Base-by-base conservation (phyloP, 345 rosid genomes). In the Brassica rapa region DNA sequence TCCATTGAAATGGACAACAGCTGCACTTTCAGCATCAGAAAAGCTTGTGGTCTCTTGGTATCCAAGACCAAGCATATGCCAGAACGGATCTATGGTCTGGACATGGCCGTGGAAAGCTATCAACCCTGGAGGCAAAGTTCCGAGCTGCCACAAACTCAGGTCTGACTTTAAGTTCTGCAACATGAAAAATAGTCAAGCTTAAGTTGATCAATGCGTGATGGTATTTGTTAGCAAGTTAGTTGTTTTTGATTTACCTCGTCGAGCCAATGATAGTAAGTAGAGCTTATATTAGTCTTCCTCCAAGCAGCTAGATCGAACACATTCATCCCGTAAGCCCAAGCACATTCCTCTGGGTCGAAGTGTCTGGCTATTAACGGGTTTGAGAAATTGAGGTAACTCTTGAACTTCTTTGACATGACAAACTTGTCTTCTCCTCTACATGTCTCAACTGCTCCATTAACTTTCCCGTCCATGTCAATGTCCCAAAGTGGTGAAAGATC, bases 321-420 rank as follows among this genome's bases (percentile, higher is more conserved):
- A 68, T 95, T 95, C 99, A 95, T 92, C 68, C 99, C 99, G 68
- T 92, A 95, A 41, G 98, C 98, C 99, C 99, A 95, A 14, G 99
- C 99, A 56, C 99, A 95, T 77, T 89, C 91, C 15, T 88, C 75
- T 4, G 96, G 96, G 43, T 93, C 75, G 57, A 95, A 95, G 82
- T 84, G 85, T 55, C 71, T 78, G 2, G 88, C 64, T 16, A 93
- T 90, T 68, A 77, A 72, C 0, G 99, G 98, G 60, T 95, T 93
- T 5, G 99, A 91, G 83, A 95, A 95, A 82, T 95, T 95, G 72
- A 95, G 83, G 68, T 93, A 95, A 86, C 89, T 93, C 85, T 93
- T 93, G 62, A 91, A 83, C 66, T 83, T 79, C 87, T 93, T 95
- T 3, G 98, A 91, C 97, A 93, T 90, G 21, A 91, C 98, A 66